These are phyloP conservation scores for Sclerotinia borealis DNA, from an alignment of 2,329 filamentous ascomycete species.

Conservation along the genomic window DNA sequence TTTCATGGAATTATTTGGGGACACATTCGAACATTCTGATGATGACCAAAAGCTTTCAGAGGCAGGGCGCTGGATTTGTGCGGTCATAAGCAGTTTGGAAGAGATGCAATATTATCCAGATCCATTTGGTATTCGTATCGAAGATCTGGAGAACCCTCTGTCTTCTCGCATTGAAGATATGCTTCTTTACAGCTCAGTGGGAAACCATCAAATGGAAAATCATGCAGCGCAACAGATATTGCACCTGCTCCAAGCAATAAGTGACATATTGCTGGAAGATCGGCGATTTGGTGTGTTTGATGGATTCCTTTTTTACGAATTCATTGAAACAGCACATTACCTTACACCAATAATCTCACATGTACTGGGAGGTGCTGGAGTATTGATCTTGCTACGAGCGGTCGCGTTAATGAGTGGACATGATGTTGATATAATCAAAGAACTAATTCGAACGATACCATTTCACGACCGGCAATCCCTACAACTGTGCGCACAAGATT, in stretches of 20 bases:
- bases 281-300: background rate
- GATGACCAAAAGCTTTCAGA: slow-evolving; percentile 5
- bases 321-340: background rate
- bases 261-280: slow-evolving; percentile 7
- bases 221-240: slow-evolving; percentile 2
- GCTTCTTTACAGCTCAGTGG: background rate
- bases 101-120: background rate
- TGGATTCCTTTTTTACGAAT: background rate
- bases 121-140: background rate
- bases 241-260: slow-evolving; percentile 6
- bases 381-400: slow-evolving; percentile 7
- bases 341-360: slow-evolving; percentile 1
- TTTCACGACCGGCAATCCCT: background rate
- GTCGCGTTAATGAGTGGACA: slow-evolving; percentile 9
- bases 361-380: background rate
- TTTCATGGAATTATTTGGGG: background rate
- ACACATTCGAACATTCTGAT: slow-evolving; percentile 2
- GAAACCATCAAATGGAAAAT: background rate
- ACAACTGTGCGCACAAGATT: background rate
- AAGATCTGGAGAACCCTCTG: background rate
- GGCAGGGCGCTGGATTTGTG: slow-evolving; percentile 5
- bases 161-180: background rate
- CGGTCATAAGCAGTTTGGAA: background rate
- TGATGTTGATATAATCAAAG: background rate
- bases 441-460: background rate